phyloP scores from a whole-genome alignment of 306 rosid species.

The Vigna trinervia region DNA sequence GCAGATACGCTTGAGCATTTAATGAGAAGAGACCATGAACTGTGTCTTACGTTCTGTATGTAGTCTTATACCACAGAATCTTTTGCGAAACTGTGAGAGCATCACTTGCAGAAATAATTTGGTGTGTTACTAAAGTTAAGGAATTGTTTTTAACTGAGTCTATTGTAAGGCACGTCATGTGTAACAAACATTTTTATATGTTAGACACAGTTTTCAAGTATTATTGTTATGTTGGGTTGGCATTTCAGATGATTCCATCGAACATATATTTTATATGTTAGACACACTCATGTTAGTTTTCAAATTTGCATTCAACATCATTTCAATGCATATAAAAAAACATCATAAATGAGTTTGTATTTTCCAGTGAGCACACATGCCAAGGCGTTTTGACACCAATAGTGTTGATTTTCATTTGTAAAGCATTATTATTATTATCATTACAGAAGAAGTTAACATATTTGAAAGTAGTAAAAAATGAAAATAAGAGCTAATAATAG shows the following conservation, averaged over 20 bases:
- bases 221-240: background rate
- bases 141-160: background rate
- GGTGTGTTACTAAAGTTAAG: background rate
- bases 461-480: background rate
- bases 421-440: no score
- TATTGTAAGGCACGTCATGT: background rate
- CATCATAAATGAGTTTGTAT: no score
- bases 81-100: constrained; percentile 2
- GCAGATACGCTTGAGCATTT: constrained; percentile 26
- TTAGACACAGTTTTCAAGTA: background rate
- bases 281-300: no score
- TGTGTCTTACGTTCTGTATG: constrained; percentile 19
- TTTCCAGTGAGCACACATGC: no score
- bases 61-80: constrained; percentile 33
- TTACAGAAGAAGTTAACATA: background rate
- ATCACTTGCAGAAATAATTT: background rate
- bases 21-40: constrained; percentile 41
- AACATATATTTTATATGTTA: no score
- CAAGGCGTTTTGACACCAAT: no score
- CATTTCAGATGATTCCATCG: no score
- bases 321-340: no score
- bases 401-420: no score
- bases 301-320: no score
- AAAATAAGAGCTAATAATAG: background rate
- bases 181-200: background rate